These are phyloP conservation scores for Geotrichum carabidarum DNA, from an alignment of 1,139 yeast genomes.

Conservation along the genomic window DNA sequence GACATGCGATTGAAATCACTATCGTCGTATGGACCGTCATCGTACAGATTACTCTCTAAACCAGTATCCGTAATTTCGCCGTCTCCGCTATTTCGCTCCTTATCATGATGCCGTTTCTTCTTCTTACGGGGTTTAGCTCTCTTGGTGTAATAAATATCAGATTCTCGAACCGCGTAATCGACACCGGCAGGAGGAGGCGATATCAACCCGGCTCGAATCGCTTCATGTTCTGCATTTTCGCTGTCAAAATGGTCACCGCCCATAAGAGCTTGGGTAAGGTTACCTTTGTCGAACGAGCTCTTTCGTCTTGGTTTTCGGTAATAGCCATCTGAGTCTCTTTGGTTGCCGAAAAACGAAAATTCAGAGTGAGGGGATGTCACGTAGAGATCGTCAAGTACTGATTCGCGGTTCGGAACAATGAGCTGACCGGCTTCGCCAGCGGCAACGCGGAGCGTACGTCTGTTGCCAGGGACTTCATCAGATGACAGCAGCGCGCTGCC, in stretches of 20 bases:
- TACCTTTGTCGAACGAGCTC: conserved; percentile 28
- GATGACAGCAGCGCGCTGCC: neutral
- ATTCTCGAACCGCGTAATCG: conserved; percentile 38
- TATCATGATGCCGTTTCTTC: conserved; percentile 4
- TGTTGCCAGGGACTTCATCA: neutral
- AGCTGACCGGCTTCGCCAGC: neutral
- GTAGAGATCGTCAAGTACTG: conserved; percentile 10
- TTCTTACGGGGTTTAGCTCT: conserved; percentile 12
- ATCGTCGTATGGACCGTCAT: neutral
- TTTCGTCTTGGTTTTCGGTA: conserved; percentile 32
- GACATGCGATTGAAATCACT: neutral
- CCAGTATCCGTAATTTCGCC: neutral
- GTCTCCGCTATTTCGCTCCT: neutral
- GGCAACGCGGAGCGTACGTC: neutral
- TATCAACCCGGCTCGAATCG: conserved; percentile 10
- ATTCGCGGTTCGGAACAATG: neutral
- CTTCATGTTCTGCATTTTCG: neutral
- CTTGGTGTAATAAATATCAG: conserved; percentile 35
- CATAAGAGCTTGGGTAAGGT: neutral
- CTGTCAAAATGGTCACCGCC: conserved; percentile 7
- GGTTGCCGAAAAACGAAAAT: conserved; percentile 1
- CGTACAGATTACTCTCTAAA: neutral
- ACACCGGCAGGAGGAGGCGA: conserved; percentile 24
- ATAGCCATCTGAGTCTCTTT: conserved; percentile 22
- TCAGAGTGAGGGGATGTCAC: conserved; percentile 17